These are phyloP conservation scores for Lenwebbia sp. DNA, from an alignment of 345 rosid genomes.

Conservation along the genomic window DNA sequence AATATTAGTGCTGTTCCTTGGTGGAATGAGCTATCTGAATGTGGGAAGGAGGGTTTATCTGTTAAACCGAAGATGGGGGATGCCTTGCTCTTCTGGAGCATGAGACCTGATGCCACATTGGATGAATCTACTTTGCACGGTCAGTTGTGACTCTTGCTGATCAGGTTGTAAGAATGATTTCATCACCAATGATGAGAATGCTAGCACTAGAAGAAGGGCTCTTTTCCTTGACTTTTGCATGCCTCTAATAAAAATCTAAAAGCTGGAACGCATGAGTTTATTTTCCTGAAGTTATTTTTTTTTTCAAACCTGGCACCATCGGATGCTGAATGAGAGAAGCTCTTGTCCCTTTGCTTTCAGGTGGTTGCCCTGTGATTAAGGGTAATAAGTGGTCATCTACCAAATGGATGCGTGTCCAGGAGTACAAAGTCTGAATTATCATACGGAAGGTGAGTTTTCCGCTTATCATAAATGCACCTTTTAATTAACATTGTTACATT, in stretches of 20 bases:
- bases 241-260: neutral
- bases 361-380: constrained; percentile 84
- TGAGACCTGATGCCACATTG: constrained; percentile 77
- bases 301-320: neutral
- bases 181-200: neutral
- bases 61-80: constrained; percentile 94
- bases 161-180: neutral
- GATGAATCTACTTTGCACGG: constrained; percentile 95
- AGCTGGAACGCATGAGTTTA: neutral
- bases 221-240: neutral
- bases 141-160: constrained; percentile 18
- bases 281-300: neutral
- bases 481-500: neutral
- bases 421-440: constrained; percentile 41
- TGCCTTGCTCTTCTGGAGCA: constrained; percentile 98
- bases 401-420: constrained; percentile 82
- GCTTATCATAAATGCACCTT: neutral
- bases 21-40: constrained; percentile 94
- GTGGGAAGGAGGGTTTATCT: constrained; percentile 82
- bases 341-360: constrained; percentile 20
- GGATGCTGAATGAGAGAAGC: neutral
- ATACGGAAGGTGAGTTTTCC: constrained; percentile 15
- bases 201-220: neutral
- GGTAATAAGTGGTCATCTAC: constrained; percentile 99
- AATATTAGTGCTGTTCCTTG: constrained; percentile 78